These are phyloP conservation scores for Francoa sonchifolia DNA, from an alignment of 441 rosid species.

Conservation along the genomic window DNA sequence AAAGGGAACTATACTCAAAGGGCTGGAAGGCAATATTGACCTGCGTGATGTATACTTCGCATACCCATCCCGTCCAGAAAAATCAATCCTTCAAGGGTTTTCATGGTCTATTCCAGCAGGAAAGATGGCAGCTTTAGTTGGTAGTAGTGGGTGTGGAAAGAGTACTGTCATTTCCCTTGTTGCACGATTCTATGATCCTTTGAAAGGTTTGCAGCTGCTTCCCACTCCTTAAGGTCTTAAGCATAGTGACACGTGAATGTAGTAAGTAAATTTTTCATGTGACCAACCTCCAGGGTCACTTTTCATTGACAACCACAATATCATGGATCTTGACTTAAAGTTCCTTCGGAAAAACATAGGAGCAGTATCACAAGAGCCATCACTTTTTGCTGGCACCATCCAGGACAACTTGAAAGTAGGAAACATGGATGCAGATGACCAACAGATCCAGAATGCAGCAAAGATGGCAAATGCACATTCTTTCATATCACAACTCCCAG, in stretches of 20 bases:
- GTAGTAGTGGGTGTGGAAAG: conserved; percentile 66
- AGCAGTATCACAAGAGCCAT: conserved; percentile 56
- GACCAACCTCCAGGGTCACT: conserved; percentile 27
- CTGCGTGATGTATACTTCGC: conserved; percentile 32
- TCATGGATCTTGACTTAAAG: conserved; percentile 41
- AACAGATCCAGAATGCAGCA: conserved; percentile 37
- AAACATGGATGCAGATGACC: conserved; percentile 38
- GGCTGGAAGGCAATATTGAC: conserved; percentile 38
- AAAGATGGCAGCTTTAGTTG: conserved; percentile 45
- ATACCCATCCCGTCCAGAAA: conserved; percentile 46
- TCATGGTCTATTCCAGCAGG: conserved; percentile 51
- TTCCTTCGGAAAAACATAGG: conserved; percentile 42
- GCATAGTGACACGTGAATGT: background rate
- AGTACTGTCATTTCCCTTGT: conserved; percentile 48
- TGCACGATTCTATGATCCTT: conserved; percentile 55
- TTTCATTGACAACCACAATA: conserved; percentile 38
- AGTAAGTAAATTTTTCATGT: background rate
- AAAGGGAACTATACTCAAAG: conserved; percentile 14
- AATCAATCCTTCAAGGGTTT: conserved; percentile 34
- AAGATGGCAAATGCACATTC: conserved; percentile 45
- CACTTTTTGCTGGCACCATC: conserved; percentile 48
- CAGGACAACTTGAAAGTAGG: conserved; percentile 53
- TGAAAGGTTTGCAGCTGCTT: conserved; percentile 21
- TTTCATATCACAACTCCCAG: conserved; percentile 45
- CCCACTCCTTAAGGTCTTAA: background rate